These are phyloP conservation scores for Beauveria asiatica DNA, from an alignment of 2,329 filamentous ascomycete genomes.

Conservation along the genomic window DNA sequence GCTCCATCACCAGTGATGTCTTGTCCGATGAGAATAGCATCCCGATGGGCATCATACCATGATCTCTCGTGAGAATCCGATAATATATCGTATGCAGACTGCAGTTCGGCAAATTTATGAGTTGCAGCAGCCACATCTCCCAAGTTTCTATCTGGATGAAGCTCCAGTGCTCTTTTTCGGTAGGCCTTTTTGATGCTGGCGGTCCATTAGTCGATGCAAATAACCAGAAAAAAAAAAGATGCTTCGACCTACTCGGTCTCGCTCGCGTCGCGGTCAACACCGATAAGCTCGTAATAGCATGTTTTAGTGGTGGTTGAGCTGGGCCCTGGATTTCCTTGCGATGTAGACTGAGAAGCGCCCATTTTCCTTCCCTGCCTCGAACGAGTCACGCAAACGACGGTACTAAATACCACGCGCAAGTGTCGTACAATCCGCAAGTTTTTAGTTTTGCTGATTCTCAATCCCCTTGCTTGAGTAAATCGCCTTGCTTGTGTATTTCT, in stretches of 20 bases:
- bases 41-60: constrained; percentile 95
- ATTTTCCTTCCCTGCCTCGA: constrained; percentile 23
- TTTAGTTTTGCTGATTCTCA: not conserved
- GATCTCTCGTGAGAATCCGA: constrained; percentile 91
- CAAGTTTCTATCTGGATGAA: constrained; percentile 92
- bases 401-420: not conserved
- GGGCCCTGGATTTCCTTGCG: constrained; percentile 22
- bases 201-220: not conserved
- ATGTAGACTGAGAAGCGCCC: constrained; percentile 49
- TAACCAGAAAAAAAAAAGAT: not conserved
- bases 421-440: not conserved
- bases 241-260: constrained; percentile 64
- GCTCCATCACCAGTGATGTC: constrained; percentile 36
- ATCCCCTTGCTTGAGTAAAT: not conserved
- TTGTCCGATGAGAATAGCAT: constrained; percentile 67
- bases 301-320: constrained; percentile 46
- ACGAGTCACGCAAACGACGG: not conserved
- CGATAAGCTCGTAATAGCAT: constrained; percentile 81
- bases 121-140: constrained; percentile 79
- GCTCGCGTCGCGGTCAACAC: constrained; percentile 60
- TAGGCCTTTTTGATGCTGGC: constrained; percentile 86
- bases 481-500: not conserved
- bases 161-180: constrained; percentile 77
- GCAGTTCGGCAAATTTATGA: constrained; percentile 78
- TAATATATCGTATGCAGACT: constrained; percentile 90